A percentile compares a stretch with the other conserved stretches of the same genome.
Evolutionary conservation across 2,329 filamentous ascomycete species (phyloP).

Genomic region (Penicillium sp.): DNA sequence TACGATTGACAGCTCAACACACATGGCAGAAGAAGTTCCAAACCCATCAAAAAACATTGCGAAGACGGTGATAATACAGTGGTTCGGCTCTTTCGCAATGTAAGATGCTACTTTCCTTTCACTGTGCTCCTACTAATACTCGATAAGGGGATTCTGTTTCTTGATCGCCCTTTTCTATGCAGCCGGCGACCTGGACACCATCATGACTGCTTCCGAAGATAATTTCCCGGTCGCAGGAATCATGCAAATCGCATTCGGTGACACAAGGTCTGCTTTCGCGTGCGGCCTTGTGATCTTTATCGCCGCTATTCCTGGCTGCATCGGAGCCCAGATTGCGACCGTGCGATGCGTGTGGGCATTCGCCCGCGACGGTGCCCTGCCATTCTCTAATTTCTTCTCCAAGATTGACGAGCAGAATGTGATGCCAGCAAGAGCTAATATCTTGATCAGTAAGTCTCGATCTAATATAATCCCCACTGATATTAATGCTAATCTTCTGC

Average conservation of each 20-base stretch:
- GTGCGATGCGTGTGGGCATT: conserved; percentile 8
- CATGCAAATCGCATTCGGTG: conserved; percentile 2
- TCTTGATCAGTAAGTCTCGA: conserved; percentile 1
- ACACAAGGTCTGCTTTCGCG: conserved; percentile 1
- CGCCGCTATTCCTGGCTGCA: conserved; percentile 1
- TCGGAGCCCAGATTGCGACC: conserved; percentile 5
- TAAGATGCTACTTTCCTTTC: neutral
- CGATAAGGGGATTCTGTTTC: conserved; percentile 1
- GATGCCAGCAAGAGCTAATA: conserved; percentile 7
- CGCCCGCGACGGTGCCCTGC: conserved; percentile 6
- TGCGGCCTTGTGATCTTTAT: conserved; percentile 8
- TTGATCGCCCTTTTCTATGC: conserved; percentile 6
- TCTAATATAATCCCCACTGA: neutral
- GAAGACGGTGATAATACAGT: conserved; percentile 4
- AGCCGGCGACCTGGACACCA: conserved; percentile 3
- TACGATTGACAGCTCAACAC: conserved; percentile 9
- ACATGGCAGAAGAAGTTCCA: conserved; percentile 8
- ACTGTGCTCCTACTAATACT: neutral
- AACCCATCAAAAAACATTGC: conserved; percentile 9
- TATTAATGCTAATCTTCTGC: neutral
- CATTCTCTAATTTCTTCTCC: conserved; percentile 8
- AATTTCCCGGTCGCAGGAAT: conserved; percentile 8
- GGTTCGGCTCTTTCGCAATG: conserved; percentile 7
- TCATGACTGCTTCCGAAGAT: neutral
- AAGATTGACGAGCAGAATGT: conserved; percentile 7